Conservation (phyloP, 331 rosid species). For the Arachis monticola region DNA sequence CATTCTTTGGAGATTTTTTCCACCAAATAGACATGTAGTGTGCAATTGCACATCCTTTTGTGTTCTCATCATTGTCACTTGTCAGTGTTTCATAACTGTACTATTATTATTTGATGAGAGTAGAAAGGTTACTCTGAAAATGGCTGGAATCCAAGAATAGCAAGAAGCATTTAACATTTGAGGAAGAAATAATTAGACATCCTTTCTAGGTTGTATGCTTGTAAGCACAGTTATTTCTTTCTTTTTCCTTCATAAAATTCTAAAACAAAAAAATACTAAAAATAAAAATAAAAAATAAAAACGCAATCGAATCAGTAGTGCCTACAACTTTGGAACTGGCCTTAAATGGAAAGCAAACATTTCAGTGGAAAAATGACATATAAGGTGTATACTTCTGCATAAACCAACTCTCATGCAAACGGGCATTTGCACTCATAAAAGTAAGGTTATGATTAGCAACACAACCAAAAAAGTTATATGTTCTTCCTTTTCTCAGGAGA, state of each 20-base stretch:
- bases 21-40: not conserved
- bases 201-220: no score
- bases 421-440: not conserved
- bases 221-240: not conserved
- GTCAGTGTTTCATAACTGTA: no score
- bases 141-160: no score
- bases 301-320: not conserved
- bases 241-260: not conserved
- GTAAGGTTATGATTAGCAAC: conserved; percentile 20
- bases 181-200: no score
- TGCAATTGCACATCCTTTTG: no score
- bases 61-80: no score
- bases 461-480: not conserved
- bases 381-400: not conserved
- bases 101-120: no score
- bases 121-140: no score
- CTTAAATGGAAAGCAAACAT: conserved; percentile 6
- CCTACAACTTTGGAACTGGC: not conserved
- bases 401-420: conserved; percentile 6
- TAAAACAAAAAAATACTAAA: not conserved
- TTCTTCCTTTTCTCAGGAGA: conserved; percentile 7
- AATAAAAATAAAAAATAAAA: no score
- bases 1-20: not conserved
- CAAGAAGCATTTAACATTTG: no score
- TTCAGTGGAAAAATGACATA: conserved; percentile 2